Conservation (phyloP, 2,329 filamentous ascomycete genomes). For the Akanthomyces dipterigenus region DNA sequence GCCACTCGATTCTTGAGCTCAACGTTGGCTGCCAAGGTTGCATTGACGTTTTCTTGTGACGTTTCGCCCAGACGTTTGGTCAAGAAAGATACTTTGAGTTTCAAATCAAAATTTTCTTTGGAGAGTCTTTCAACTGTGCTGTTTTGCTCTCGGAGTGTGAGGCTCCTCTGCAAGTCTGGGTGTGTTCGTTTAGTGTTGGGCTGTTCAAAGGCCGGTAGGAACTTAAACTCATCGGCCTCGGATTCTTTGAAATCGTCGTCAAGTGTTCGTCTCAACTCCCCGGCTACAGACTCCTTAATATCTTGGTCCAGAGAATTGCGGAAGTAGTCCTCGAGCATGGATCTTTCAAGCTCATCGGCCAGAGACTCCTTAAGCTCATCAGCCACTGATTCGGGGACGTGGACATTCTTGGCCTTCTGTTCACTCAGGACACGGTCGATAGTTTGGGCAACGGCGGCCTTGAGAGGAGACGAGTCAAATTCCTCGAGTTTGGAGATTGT, state of each 20-base stretch:
- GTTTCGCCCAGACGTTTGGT: slow-evolving; percentile 88
- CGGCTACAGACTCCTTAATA: no score
- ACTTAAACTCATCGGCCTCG: slow-evolving; percentile 61
- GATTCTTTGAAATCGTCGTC: no score
- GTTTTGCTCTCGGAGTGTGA: slow-evolving; percentile 95
- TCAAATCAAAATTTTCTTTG: slow-evolving; percentile 97
- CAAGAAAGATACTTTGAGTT: slow-evolving; percentile 95
- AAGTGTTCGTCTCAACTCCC: no score
- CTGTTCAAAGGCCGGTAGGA: slow-evolving; percentile 60
- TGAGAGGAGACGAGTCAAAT: slow-evolving; percentile 50
- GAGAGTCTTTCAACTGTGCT: slow-evolving; percentile 93
- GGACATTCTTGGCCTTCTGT: slow-evolving; percentile 81
- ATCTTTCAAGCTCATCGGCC: no score
- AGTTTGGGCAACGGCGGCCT: slow-evolving; percentile 55
- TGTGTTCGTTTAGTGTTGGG: slow-evolving; percentile 24
- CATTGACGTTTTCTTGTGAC: slow-evolving; percentile 92
- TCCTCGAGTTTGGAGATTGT: slow-evolving; percentile 46
- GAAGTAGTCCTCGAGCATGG: no score
- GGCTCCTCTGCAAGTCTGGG: slow-evolving; percentile 39
- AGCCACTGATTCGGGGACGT: slow-evolving; percentile 82
- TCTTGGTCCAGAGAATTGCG: no score
- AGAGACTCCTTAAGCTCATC: slow-evolving; percentile 20
- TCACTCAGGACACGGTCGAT: slow-evolving; percentile 65
- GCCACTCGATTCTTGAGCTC: slow-evolving; percentile 87
- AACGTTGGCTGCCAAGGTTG: slow-evolving; percentile 97